phyloP scores from a whole-genome alignment of 2,329 filamentous ascomycete species.

The Cladophialophora yegresii region DNA sequence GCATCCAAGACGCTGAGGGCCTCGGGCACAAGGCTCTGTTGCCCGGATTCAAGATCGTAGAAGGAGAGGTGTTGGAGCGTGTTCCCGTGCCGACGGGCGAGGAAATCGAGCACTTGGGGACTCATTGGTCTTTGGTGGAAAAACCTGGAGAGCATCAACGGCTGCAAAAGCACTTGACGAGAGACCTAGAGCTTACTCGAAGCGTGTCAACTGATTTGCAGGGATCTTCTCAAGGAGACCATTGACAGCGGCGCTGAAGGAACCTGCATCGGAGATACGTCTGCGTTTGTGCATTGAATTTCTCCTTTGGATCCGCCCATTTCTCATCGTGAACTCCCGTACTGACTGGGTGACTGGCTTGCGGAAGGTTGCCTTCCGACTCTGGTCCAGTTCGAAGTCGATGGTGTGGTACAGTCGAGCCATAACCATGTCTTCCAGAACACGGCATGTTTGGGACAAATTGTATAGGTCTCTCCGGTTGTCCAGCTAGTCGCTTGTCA shows the following conservation, averaged over 20 bases:
- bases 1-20: constrained; percentile 34
- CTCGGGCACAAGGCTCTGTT: constrained; percentile 16
- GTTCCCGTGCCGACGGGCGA: constrained; percentile 23
- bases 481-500: constrained; percentile 28
- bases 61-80: constrained; percentile 30
- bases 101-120: constrained; percentile 15
- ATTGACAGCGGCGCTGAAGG: constrained; percentile 18
- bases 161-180: neutral
- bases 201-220: constrained; percentile 21
- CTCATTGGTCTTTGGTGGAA: constrained; percentile 26
- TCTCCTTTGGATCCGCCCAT: constrained; percentile 22
- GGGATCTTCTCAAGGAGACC: constrained; percentile 30
- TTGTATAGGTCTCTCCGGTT: constrained; percentile 35
- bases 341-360: constrained; percentile 31
- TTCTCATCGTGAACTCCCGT: constrained; percentile 31
- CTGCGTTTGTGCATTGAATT: constrained; percentile 19
- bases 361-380: constrained; percentile 25
- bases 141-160: constrained; percentile 14
- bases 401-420: constrained; percentile 32
- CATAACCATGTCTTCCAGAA: constrained; percentile 33
- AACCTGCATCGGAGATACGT: constrained; percentile 20
- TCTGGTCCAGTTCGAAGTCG: constrained; percentile 29
- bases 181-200: constrained; percentile 20
- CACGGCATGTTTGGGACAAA: constrained; percentile 33
- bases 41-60: constrained; percentile 27